Evolutionary conservation across 108 stramenopile species (phyloP).

Genomic region (Epipyxis sp.): DNA sequence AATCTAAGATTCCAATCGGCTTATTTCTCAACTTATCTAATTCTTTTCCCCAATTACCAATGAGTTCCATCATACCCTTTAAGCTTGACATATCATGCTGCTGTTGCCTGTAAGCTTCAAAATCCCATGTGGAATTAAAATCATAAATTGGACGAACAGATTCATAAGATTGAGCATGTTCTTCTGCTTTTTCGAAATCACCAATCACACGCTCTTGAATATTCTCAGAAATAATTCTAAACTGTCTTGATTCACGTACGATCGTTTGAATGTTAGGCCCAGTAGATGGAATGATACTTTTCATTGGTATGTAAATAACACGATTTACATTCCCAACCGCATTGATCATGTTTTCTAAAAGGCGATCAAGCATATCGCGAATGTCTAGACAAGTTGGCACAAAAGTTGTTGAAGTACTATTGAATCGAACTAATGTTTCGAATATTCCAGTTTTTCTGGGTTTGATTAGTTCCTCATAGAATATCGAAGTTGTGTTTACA

Average conservation of each 20-base stretch:
- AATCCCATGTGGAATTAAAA: slow-evolving; percentile 50
- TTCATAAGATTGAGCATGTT: slow-evolving; percentile 37
- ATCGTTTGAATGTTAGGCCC: slow-evolving; percentile 55
- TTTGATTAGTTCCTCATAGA: slow-evolving; percentile 46
- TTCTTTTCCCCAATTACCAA: slow-evolving; percentile 55
- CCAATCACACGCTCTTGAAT: slow-evolving; percentile 41
- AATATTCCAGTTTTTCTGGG: slow-evolving; percentile 49
- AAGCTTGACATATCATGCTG: slow-evolving; percentile 46
- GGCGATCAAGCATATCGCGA: slow-evolving; percentile 44
- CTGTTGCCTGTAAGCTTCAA: slow-evolving; percentile 47
- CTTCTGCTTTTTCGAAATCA: slow-evolving; percentile 51
- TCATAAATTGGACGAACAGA: slow-evolving; percentile 51
- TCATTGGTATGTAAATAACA: slow-evolving; percentile 38
- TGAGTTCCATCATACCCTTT: slow-evolving; percentile 51
- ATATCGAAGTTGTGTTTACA: slow-evolving; percentile 33
- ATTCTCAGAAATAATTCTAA: slow-evolving; percentile 12
- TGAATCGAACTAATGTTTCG: slow-evolving; percentile 44
- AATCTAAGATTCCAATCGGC: slow-evolving; percentile 54
- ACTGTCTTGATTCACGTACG: slow-evolving; percentile 36
- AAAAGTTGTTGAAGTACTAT: slow-evolving; percentile 34
- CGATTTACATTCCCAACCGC: slow-evolving; percentile 52
- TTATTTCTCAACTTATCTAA: slow-evolving; percentile 58
- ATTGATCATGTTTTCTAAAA: slow-evolving; percentile 48
- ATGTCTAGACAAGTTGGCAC: slow-evolving; percentile 51
- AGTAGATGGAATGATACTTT: slow-evolving; percentile 15